Conservation (phyloP, 345 rosid genomes). For the Syzygium aromaticum region DNA sequence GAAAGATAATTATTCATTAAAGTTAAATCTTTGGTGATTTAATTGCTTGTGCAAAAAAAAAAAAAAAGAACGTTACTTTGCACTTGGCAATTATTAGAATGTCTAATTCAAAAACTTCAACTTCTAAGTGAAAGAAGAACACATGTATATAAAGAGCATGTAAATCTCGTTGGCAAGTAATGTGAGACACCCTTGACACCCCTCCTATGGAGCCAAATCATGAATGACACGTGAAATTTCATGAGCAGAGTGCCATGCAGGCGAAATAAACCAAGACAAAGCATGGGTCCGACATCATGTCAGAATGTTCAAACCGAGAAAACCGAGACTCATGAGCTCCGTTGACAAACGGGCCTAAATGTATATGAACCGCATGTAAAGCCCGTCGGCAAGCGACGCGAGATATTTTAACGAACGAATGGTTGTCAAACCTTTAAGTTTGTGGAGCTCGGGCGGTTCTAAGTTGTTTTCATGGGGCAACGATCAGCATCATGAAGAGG, state of each 20-base stretch:
- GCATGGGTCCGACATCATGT: background rate
- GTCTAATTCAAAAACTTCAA: background rate
- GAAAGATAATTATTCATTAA: background rate
- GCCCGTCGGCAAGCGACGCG: accelerated
- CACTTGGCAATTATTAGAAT: background rate
- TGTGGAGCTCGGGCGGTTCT: background rate
- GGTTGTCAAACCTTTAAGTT: background rate
- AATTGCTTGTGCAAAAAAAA: background rate
- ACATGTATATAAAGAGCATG: too few relatives aligned
- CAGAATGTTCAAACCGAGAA: background rate
- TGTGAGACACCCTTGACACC: background rate
- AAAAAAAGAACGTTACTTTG: background rate
- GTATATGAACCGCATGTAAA: background rate
- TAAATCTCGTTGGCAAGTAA: background rate
- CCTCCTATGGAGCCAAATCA: background rate
- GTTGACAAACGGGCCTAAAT: accelerated
- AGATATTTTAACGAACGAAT: background rate
- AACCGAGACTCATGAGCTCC: background rate
- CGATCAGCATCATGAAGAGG: background rate
- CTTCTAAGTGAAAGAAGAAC: background rate
- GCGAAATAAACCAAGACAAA: background rate
- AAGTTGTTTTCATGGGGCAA: background rate
- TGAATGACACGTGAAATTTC: background rate
- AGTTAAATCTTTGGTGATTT: background rate
- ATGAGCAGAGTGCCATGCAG: background rate